Base-by-base conservation (phyloP, 805 yeast species). In the Ogataea chonburiensis region DNA sequence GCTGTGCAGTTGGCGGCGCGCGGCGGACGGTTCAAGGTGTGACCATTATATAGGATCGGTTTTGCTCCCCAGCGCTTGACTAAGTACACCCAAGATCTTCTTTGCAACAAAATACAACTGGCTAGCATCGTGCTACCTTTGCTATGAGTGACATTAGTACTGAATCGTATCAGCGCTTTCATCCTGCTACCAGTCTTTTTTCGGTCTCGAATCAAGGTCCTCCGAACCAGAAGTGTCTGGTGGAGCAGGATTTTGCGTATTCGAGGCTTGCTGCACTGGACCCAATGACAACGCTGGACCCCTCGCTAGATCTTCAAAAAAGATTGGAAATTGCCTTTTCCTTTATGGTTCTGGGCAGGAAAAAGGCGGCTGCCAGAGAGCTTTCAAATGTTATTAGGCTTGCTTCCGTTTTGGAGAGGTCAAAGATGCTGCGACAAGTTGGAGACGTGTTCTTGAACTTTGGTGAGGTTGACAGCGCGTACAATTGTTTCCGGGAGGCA, bases 111-210 rank as follows among this genome's bases (percentile, higher is more conserved):
- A 14, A 11, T 13, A 15, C 22, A 25, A 9, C 20, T 35, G 21
- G 38, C 42, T 45, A 41, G 37, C 40, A 29, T 18, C 11, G 24
- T 28, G 41, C 37, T 35, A 32, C 29, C 37, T 38, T 40, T 27
- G 38, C 32, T 18, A 45, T 45, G 49, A 45, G 49, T 29, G 46
- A 33, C 6, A 31, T 36, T n/a, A 45, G 46, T 34, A 33, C 28
- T 25, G 43, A 31, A 19, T 45, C 49, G 21, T 45, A 41, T 19
- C 41, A 36, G 21, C 40, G 29, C 21, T 20, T 32, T 17, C 52
- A 44, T 18, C 52, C 52, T 6, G 44, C 49, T 10, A 42, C 49
- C 7, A 40, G 52, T 12, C 25, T 45, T 14, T 42, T 47, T 11
- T 42, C 46, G 6, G 41, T 43, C 17, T 47, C 52, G 11, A 47